Evolutionary conservation across 495 filamentous ascomycete species (phyloP).

Genomic region (Hypoxylon cercidicola): DNA sequence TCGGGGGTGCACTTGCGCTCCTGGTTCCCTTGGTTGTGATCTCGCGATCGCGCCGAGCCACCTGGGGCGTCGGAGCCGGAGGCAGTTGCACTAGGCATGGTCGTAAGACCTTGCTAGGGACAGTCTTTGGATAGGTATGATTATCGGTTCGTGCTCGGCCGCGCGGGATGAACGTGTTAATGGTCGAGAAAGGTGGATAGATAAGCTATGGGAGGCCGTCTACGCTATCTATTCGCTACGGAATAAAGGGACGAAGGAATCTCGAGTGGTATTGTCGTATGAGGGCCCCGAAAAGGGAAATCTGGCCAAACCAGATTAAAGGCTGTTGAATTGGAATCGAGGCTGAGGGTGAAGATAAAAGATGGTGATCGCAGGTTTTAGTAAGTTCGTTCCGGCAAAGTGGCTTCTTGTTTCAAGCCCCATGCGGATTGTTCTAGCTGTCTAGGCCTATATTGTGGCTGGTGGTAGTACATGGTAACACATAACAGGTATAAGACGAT

Average conservation of each 20-base stretch:
- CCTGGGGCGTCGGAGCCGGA: constrained; percentile 74
- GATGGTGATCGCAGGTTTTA: constrained; percentile 18
- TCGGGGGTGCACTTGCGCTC: constrained; percentile 88
- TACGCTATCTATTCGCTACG: not conserved
- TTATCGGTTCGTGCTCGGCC: not conserved
- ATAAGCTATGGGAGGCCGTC: not conserved
- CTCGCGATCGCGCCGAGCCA: constrained; percentile 72
- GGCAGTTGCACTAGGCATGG: constrained; percentile 81
- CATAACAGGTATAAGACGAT: too few relatives aligned
- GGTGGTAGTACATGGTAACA: not conserved
- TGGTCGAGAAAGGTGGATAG: not conserved
- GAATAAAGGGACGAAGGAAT: not conserved
- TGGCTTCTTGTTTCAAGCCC: constrained; percentile 22
- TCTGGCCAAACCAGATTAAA: not conserved
- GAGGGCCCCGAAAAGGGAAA: not conserved
- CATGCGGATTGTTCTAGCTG: not conserved
- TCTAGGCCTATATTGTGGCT: constrained; percentile 22
- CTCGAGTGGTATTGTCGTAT: not conserved
- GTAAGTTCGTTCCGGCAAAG: constrained; percentile 19
- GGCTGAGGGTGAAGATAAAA: constrained; percentile 16
- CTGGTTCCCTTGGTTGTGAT: constrained; percentile 94
- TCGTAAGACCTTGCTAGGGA: constrained; percentile 26
- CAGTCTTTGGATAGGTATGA: not conserved
- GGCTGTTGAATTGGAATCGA: constrained; percentile 12
- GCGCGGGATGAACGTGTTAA: not conserved